A percentile compares a stretch with the other conserved stretches of the same genome.
phyloP scores from a whole-genome alignment of 148 eudicot species.

The Rhododendron mucronatum region DNA sequence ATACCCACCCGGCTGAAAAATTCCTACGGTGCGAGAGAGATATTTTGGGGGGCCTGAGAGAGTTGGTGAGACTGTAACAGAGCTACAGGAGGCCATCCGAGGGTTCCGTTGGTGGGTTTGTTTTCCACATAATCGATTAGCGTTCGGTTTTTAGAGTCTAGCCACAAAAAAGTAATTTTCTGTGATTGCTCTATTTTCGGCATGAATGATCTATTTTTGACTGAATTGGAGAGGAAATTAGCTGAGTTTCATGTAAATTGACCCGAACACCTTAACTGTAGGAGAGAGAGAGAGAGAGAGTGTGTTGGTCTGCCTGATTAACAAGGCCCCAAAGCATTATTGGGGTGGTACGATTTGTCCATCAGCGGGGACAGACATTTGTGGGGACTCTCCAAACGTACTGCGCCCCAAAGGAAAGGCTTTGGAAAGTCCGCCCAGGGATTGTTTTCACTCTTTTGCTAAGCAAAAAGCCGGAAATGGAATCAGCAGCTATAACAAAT shows the following conservation, averaged over 20 bases:
- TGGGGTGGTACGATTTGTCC: constrained; percentile 47
- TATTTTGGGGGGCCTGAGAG: neutral
- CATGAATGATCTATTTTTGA: too few relatives aligned
- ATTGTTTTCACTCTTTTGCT: neutral
- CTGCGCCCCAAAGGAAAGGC: neutral
- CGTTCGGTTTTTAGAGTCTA: neutral
- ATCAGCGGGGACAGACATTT: constrained; percentile 28
- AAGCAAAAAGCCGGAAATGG: neutral
- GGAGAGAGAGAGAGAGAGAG: neutral
- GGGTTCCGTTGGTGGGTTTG: neutral
- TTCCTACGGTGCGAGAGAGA: neutral
- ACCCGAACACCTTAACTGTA: too few relatives aligned
- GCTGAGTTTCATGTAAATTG: too few relatives aligned
- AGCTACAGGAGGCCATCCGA: neutral
- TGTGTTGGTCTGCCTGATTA: constrained; percentile 23
- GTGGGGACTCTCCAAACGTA: constrained; percentile 26
- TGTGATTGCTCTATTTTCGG: neutral
- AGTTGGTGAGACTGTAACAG: constrained; percentile 16
- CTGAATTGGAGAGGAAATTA: neutral
- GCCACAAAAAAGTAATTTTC: neutral
- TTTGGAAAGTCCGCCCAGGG: constrained; percentile 1
- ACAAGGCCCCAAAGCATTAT: constrained; percentile 37
- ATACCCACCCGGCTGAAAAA: too few relatives aligned
- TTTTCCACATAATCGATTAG: neutral
- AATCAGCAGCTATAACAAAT: neutral